Evolutionary conservation across 2,329 filamentous ascomycete genomes (phyloP).

Genomic region (Elsinoe fawcettii): DNA sequence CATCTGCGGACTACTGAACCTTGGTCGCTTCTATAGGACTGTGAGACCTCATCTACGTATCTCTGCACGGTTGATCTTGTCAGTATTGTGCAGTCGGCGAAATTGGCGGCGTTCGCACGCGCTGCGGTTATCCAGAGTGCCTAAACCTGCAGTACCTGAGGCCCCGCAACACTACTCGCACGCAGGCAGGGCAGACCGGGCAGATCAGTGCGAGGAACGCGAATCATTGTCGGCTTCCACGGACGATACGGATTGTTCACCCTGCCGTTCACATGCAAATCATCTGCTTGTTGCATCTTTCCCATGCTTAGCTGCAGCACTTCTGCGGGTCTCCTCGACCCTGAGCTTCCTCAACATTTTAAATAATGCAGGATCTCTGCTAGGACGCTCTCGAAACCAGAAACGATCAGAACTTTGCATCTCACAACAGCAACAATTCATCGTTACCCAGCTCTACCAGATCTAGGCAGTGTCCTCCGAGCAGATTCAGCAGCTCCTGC

Average conservation of each 20-base stretch:
- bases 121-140: not conserved
- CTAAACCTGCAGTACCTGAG: not conserved
- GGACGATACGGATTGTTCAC: not conserved
- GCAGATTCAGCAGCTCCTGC: not conserved
- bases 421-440: too few species aligned
- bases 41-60: not conserved
- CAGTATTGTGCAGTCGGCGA: not conserved
- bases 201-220: not conserved
- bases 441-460: too few species aligned
- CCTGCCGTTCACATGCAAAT: constrained; percentile 2
- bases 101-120: not conserved
- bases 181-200: not conserved
- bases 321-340: not conserved
- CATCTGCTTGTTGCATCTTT: not conserved
- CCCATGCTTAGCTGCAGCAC: not conserved
- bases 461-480: too few species aligned
- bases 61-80: not conserved
- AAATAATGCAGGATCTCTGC: not conserved
- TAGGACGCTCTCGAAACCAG: not conserved
- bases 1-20: not conserved
- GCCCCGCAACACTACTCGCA: not conserved
- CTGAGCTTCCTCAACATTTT: not conserved
- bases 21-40: not conserved
- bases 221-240: not conserved
- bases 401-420: too few species aligned